phyloP scores from a whole-genome alignment of 176 grass and related monocot genomes.

The Aegilops umbellulata region DNA sequence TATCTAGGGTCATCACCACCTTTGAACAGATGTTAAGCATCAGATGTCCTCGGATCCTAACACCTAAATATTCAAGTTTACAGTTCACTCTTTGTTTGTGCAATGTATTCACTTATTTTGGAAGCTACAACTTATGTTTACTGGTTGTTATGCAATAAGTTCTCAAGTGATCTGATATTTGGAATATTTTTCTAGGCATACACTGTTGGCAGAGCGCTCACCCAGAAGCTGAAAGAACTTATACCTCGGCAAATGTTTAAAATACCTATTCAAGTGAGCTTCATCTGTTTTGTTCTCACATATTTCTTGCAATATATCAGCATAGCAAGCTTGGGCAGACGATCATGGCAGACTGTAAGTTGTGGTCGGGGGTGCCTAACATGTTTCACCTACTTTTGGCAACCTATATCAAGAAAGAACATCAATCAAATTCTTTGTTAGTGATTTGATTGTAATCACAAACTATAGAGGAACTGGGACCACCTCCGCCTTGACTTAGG shows the following conservation, averaged over 20 bases:
- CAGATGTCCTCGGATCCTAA: not conserved
- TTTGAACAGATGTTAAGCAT: not conserved
- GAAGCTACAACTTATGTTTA: not conserved
- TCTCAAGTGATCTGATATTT: slow-evolving; percentile 23
- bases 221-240: slow-evolving; percentile 92
- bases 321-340: slow-evolving; percentile 9
- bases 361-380: not conserved
- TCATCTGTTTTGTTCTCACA: slow-evolving; percentile 21
- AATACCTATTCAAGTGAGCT: slow-evolving; percentile 89
- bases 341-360: not conserved
- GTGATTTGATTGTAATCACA: not conserved
- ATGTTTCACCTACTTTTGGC: slow-evolving; percentile 6
- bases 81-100: not conserved
- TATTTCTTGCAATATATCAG: slow-evolving; percentile 26
- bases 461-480: slow-evolving; percentile 5
- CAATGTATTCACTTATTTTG: slow-evolving; percentile 2
- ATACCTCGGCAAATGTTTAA: slow-evolving; percentile 99
- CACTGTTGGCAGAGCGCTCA: slow-evolving; percentile 84
- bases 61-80: slow-evolving; percentile 5
- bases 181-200: slow-evolving; percentile 60
- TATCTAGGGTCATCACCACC: not conserved
- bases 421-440: not conserved
- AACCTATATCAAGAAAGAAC: slow-evolving; percentile 4
- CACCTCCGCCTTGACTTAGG: not conserved
- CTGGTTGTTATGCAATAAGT: not conserved